phyloP scores from a whole-genome alignment of 1,284 basidiomycete species.

The Abortiporus biennis region DNA sequence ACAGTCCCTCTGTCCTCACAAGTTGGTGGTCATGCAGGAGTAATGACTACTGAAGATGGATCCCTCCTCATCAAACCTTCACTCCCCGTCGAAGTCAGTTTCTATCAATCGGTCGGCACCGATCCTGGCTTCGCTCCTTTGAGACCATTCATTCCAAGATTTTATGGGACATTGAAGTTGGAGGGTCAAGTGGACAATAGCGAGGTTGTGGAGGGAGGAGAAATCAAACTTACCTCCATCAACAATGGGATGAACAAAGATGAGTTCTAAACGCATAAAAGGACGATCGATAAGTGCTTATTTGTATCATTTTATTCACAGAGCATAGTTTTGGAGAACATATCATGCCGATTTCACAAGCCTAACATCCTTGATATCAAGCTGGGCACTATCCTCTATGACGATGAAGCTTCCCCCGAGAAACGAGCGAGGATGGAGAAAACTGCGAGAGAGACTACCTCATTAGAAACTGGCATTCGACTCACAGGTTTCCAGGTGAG shows the following conservation, averaged over 20 bases:
- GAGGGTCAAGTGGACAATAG: slow-evolving; percentile 48
- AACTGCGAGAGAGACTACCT: slow-evolving; percentile 69
- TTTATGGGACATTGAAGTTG: slow-evolving; percentile 70
- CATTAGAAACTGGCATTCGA: slow-evolving; percentile 68
- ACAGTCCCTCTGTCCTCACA: slow-evolving; percentile 47
- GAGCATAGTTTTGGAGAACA: slow-evolving; percentile 83
- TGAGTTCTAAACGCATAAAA: slow-evolving; percentile 26
- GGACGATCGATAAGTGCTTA: slow-evolving; percentile 3
- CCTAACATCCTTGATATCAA: slow-evolving; percentile 92
- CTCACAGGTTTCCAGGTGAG: slow-evolving; percentile 88
- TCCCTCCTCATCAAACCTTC: slow-evolving; percentile 84
- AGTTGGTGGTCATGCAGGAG: slow-evolving; percentile 85
- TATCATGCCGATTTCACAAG: slow-evolving; percentile 65
- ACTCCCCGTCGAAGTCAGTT: slow-evolving; percentile 66
- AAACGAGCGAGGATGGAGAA: slow-evolving; percentile 79
- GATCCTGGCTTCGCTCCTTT: slow-evolving; percentile 38
- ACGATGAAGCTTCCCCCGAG: slow-evolving; percentile 61
- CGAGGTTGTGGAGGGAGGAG: slow-evolving; percentile 17
- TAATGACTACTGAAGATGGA: slow-evolving; percentile 71
- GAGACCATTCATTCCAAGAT: slow-evolving; percentile 60
- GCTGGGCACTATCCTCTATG: slow-evolving; percentile 83
- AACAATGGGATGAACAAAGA: no score
- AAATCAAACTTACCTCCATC: slow-evolving; percentile 23
- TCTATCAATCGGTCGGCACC: slow-evolving; percentile 65
- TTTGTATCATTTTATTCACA: slow-evolving; percentile 45